These are phyloP conservation scores for Cryptosporidium viatorum DNA, from an alignment of 169 alveolate genomes.

Conservation along the genomic window DNA sequence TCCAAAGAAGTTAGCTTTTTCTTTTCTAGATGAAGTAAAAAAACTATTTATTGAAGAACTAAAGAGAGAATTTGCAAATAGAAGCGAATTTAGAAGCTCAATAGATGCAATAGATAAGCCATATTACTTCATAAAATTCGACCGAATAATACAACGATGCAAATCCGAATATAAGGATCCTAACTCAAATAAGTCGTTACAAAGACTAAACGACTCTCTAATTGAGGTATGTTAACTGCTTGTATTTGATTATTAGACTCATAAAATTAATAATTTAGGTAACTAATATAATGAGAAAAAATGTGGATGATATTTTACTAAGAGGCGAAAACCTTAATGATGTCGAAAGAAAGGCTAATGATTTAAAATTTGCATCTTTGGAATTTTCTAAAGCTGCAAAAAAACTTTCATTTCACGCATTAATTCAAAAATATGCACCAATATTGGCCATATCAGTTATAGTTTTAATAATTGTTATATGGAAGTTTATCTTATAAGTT, in stretches of 20 bases:
- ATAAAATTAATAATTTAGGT: slow-evolving; percentile 15
- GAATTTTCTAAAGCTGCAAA: slow-evolving; percentile 78
- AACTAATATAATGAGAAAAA: slow-evolving; percentile 77
- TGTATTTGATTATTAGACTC: background rate
- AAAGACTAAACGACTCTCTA: slow-evolving; percentile 77
- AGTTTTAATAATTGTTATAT: slow-evolving; percentile 54
- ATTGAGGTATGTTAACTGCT: slow-evolving; percentile 65
- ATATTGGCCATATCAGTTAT: slow-evolving; percentile 39
- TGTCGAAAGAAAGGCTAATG: slow-evolving; percentile 66
- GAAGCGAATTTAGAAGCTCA: slow-evolving; percentile 80
- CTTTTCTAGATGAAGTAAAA: slow-evolving; percentile 83
- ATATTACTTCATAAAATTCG: slow-evolving; percentile 86
- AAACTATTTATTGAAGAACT: slow-evolving; percentile 84
- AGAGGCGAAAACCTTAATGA: slow-evolving; percentile 79
- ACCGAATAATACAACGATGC: slow-evolving; percentile 80
- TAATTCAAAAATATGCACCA: slow-evolving; percentile 79
- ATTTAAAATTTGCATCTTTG: slow-evolving; percentile 57
- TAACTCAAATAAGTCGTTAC: slow-evolving; percentile 73
- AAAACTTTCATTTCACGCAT: slow-evolving; percentile 78
- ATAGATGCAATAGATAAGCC: slow-evolving; percentile 88
- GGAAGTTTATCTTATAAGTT: slow-evolving; percentile 42
- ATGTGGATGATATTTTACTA: slow-evolving; percentile 79
- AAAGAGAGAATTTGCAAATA: slow-evolving; percentile 82
- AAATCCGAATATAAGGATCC: slow-evolving; percentile 78
- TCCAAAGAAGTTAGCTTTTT: slow-evolving; percentile 88